These are phyloP conservation scores for Cornus suecica DNA, from an alignment of 148 eudicot species.

Conservation along the genomic window DNA sequence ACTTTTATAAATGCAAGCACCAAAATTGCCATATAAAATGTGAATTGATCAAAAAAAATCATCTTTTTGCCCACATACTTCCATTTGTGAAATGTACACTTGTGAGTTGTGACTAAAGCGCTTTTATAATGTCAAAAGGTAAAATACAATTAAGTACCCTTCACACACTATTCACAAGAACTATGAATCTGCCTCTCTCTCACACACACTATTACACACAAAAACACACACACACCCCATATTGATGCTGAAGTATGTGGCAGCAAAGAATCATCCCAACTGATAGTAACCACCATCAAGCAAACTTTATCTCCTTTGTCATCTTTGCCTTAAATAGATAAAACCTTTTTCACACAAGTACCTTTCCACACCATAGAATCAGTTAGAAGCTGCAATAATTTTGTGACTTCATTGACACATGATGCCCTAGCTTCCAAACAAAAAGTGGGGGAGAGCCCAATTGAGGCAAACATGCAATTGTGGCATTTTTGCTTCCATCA, in stretches of 20 bases:
- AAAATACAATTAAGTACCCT: too few species aligned
- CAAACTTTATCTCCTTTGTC: constrained; percentile 23
- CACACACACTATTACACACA: too few species aligned
- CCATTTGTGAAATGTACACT: too few species aligned
- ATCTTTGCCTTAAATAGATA: constrained; percentile 5
- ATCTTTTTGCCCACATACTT: too few species aligned
- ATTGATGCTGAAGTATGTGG: constrained; percentile 17
- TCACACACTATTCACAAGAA: too few species aligned
- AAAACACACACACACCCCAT: too few species aligned
- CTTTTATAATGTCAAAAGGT: too few species aligned
- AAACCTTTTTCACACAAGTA: constrained; percentile 14
- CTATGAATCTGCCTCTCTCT: neutral
- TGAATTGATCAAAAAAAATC: too few species aligned
- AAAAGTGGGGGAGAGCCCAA: constrained; percentile 8
- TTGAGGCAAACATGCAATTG: constrained; percentile 14
- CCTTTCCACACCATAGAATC: constrained; percentile 16
- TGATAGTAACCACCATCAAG: constrained; percentile 20
- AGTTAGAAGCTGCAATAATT: constrained; percentile 18
- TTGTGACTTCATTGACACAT: constrained; percentile 1
- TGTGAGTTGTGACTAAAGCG: too few species aligned
- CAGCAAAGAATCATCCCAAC: constrained; percentile 14
- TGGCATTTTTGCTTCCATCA: constrained; percentile 14
- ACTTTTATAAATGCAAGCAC: too few species aligned
- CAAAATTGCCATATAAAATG: too few species aligned
- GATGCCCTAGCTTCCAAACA: constrained; percentile 18